A percentile compares a stretch with the other conserved stretches of the same genome.
phyloP scores from a whole-genome alignment of 2,329 filamentous ascomycete genomes.

The Colletotrichum camelliae region DNA sequence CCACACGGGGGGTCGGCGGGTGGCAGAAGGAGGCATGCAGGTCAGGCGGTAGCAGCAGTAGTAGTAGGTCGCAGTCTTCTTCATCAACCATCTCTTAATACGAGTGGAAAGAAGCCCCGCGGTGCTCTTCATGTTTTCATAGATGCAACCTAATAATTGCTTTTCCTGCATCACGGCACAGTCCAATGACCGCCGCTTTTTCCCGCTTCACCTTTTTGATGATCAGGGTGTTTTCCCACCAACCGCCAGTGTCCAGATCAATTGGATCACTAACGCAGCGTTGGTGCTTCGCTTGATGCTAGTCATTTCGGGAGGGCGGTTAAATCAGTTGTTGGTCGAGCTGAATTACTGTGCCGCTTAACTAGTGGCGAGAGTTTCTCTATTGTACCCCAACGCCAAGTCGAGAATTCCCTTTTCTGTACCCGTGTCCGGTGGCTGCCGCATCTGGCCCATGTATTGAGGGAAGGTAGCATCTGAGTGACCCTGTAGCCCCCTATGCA shows the following conservation, averaged over 20 bases:
- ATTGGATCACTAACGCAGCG: background rate
- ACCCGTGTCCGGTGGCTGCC: accelerated
- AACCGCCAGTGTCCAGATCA: accelerated
- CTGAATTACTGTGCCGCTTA: background rate
- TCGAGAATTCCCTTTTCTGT: background rate
- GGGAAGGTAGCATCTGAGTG: background rate
- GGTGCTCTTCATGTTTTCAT: too few relatives aligned
- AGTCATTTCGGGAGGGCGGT: background rate
- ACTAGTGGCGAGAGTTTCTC: background rate
- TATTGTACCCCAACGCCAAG: background rate
- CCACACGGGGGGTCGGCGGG: too few relatives aligned
- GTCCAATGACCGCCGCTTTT: background rate
- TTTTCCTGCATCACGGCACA: background rate
- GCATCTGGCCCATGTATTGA: background rate
- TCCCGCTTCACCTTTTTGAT: too few relatives aligned
- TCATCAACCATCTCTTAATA: too few relatives aligned
- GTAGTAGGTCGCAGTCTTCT: too few relatives aligned
- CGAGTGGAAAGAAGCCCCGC: too few relatives aligned
- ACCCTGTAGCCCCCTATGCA: background rate
- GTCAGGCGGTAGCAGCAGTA: too few relatives aligned
- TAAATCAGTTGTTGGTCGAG: background rate
- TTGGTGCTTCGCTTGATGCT: background rate
- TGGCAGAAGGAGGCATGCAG: too few relatives aligned
- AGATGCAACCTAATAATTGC: too few relatives aligned
- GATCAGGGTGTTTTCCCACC: background rate